Evolutionary conservation across 805 yeast genomes (phyloP), one percentile per base, ranked within the genome.

Genomic region (Yamadazyma scolyti): DNA sequence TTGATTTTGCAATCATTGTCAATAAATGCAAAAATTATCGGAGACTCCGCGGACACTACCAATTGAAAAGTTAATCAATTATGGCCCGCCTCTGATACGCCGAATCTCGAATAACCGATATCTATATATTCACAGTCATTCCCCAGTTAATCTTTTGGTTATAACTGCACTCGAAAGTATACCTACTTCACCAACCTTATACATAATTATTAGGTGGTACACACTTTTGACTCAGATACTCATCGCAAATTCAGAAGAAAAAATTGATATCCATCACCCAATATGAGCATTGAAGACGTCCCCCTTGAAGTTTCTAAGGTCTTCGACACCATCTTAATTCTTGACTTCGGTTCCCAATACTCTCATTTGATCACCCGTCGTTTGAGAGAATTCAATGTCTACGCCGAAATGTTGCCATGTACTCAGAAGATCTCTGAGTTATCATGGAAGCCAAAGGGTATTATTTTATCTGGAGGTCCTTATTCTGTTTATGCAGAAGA

Each of bases 391-490:
- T 85, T 89, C 73, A 88, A 93, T 61, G 90, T 93, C 46, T 93
- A 93, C 63, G 97, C 98, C 46, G 98, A 93, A 69, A 93, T 93
- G 98, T 76, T 93, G 44, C 98, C 98, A 47, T 93, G 98, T 68
- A 93, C 98, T 33, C 98, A 94, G 68, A 93, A 93, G 71, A 90
- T 93, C 56, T 58, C 82, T 33, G 97, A 90, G 47, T 75, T 93
- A 50, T 64, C 79, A 38, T 93, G 96, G 94, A 89, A 78, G 58
- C 98, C 98, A 47, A 85, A 81, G 60, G 98, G 98, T 68, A 81
- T 93, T 37, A 93, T 93, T 54, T 70, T 93, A 42, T 88, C 97
- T 27, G 98, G 98, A 43, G 93, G 96, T 44, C 98, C 98, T 32
- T 93, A 86, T 80, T 88, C 97, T 9, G 98, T 93, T 30, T 93